phyloP scores from a whole-genome alignment of 202 grass and related monocot species.

The Setaria viridis region DNA sequence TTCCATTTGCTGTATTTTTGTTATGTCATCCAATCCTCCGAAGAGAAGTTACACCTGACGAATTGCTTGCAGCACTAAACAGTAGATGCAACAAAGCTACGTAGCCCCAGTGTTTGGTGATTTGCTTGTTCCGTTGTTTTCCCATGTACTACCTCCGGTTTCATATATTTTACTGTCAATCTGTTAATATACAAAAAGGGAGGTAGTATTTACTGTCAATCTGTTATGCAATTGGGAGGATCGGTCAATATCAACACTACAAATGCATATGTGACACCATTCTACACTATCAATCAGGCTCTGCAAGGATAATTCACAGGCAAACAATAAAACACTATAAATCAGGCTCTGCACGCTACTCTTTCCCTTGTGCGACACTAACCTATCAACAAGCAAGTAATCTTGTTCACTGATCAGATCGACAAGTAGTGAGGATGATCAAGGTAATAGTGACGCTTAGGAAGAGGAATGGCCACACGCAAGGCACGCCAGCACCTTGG shows the following conservation, averaged over 20 bases:
- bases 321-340: neutral
- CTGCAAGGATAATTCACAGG: neutral
- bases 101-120: too few relatives aligned
- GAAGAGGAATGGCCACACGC: slow-evolving; percentile 24
- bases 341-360: neutral
- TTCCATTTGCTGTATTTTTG: neutral
- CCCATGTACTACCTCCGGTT: too few relatives aligned
- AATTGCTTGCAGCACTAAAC: too few relatives aligned
- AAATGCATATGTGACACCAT: neutral
- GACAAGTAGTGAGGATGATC: too few relatives aligned
- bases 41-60: too few relatives aligned
- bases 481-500: slow-evolving; percentile 66
- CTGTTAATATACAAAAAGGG: too few relatives aligned
- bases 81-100: too few relatives aligned
- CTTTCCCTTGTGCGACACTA: neutral
- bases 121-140: too few relatives aligned
- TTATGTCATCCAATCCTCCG: too few relatives aligned
- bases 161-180: too few relatives aligned
- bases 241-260: neutral
- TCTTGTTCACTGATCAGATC: neutral
- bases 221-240: neutral
- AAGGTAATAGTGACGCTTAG: too few relatives aligned
- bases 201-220: neutral
- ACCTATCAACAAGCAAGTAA: neutral
- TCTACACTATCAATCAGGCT: neutral